Conservation (phyloP, 1,139 yeast genomes). For the Yamadazyma epiphylla region DNA sequence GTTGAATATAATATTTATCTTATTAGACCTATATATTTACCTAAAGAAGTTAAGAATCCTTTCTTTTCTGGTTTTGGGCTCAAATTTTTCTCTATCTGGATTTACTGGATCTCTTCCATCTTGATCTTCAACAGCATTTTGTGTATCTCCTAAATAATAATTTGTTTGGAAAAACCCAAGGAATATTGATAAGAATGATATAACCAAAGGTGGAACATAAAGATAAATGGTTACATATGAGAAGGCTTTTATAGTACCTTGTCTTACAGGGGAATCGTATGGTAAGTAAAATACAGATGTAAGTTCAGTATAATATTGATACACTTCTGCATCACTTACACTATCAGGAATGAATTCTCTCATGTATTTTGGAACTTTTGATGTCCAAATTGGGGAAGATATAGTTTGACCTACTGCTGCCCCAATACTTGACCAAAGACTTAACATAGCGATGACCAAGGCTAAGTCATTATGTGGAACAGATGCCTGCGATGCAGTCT, state of each 20-base stretch:
- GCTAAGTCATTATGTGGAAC: conserved; percentile 46
- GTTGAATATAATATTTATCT: too few relatives aligned
- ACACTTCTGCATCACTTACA: conserved; percentile 13
- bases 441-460: conserved; percentile 37
- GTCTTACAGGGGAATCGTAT: conserved; percentile 19
- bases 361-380: conserved; percentile 30
- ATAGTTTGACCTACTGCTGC: conserved; percentile 41
- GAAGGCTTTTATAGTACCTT: conserved; percentile 25
- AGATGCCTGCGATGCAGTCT: conserved; percentile 29
- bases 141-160: conserved; percentile 26
- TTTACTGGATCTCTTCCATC: conserved; percentile 5
- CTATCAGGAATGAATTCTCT: conserved; percentile 18
- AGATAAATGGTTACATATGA: conserved; percentile 17
- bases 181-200: conserved; percentile 21
- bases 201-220: conserved; percentile 20
- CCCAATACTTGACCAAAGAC: conserved; percentile 40
- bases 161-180: conserved; percentile 26
- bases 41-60: too few relatives aligned
- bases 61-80: conserved; percentile 3
- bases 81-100: conserved; percentile 2
- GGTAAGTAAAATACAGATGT: conserved; percentile 15
- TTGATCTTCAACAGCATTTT: conserved; percentile 22
- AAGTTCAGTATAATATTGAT: conserved; percentile 15
- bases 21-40: too few relatives aligned
- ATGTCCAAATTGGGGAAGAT: conserved; percentile 48